Percentiles rank a stretch among this genome's conserved stretches.
phyloP scores from a whole-genome alignment of 1,284 basidiomycete genomes.

The Papiliotrema laurentii region DNA sequence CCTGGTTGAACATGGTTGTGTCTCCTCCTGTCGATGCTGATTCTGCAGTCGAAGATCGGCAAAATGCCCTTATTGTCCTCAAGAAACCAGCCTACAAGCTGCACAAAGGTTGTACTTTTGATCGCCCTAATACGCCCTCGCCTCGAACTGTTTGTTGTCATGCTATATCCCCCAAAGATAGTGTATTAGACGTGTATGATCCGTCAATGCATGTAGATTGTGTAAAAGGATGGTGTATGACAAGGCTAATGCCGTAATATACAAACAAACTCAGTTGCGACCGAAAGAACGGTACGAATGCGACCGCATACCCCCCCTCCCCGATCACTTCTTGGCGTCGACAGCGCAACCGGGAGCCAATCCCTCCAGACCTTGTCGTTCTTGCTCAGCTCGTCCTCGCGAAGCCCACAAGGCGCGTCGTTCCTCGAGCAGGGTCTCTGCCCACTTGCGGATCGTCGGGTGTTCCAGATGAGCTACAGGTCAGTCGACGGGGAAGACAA shows the following conservation, averaged over 20 bases:
- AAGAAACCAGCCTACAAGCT: conserved; percentile 36
- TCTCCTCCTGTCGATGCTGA: not conserved
- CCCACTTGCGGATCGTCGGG: conserved; percentile 73
- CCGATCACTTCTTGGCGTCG: not conserved
- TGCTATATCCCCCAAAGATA: no score
- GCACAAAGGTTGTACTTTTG: conserved; percentile 46
- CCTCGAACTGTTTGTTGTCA: not conserved
- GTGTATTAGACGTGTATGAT: no score
- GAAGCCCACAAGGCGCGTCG: conserved; percentile 43
- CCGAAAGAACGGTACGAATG: no score
- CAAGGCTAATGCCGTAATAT: no score
- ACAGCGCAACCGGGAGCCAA: not conserved
- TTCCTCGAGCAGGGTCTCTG: conserved; percentile 60
- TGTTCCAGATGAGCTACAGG: conserved; percentile 56
- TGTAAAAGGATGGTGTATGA: no score
- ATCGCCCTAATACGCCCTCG: not conserved
- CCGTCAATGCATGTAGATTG: no score
- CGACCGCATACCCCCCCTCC: no score
- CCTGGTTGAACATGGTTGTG: no score
- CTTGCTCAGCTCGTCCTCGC: conserved; percentile 34
- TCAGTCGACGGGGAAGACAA: not conserved
- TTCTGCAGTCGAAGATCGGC: conserved; percentile 31
- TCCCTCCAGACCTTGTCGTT: conserved; percentile 9
- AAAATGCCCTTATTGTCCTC: conserved; percentile 49
- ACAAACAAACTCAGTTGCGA: no score